Evolutionary conservation across 2,329 filamentous ascomycete genomes (phyloP).

Genomic region (Saccharata proteae): DNA sequence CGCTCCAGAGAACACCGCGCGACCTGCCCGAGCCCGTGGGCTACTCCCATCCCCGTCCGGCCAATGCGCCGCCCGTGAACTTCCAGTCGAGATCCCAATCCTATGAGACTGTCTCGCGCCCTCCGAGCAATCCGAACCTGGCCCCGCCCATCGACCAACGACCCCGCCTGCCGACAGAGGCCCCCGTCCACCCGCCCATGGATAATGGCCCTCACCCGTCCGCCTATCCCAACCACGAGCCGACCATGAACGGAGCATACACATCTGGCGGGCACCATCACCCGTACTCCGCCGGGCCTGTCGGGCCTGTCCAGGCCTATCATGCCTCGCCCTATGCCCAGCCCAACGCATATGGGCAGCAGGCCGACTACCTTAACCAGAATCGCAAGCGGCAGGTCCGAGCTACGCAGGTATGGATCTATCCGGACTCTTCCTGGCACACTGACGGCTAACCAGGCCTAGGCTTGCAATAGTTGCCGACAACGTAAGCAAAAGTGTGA

Average conservation of each 20-base stretch:
- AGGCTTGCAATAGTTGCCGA: slow-evolving; percentile 58
- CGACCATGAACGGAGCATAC: slow-evolving; percentile 23
- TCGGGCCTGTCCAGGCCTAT: slow-evolving; percentile 14
- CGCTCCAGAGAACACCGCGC: slow-evolving; percentile 5
- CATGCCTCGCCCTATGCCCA: slow-evolving; percentile 17
- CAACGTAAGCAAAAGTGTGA: slow-evolving; percentile 30
- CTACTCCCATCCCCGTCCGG: slow-evolving; percentile 14
- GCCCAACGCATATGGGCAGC: slow-evolving; percentile 17
- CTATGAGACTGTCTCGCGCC: slow-evolving; percentile 22
- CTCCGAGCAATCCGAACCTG: slow-evolving; percentile 18
- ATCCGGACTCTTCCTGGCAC: background rate
- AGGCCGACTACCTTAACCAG: slow-evolving; percentile 5
- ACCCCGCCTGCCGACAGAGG: slow-evolving; percentile 9
- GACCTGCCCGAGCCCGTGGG: slow-evolving; percentile 7
- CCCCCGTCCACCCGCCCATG: slow-evolving; percentile 19
- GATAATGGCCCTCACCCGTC: slow-evolving; percentile 21
- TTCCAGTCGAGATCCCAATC: slow-evolving; percentile 15
- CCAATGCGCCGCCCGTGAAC: slow-evolving; percentile 19
- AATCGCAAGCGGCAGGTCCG: slow-evolving; percentile 8
- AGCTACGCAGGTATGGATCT: slow-evolving; percentile 6
- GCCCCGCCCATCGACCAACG: slow-evolving; percentile 10
- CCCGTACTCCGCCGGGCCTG: slow-evolving; percentile 18
- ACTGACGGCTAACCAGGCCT: slow-evolving; percentile 14
- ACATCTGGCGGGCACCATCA: slow-evolving; percentile 16
- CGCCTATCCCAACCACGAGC: slow-evolving; percentile 22